Evolutionary conservation across 768 basidiomycete species (phyloP), one percentile per base, ranked within the genome.

Genomic region (Botryobasidium botryosum): DNA sequence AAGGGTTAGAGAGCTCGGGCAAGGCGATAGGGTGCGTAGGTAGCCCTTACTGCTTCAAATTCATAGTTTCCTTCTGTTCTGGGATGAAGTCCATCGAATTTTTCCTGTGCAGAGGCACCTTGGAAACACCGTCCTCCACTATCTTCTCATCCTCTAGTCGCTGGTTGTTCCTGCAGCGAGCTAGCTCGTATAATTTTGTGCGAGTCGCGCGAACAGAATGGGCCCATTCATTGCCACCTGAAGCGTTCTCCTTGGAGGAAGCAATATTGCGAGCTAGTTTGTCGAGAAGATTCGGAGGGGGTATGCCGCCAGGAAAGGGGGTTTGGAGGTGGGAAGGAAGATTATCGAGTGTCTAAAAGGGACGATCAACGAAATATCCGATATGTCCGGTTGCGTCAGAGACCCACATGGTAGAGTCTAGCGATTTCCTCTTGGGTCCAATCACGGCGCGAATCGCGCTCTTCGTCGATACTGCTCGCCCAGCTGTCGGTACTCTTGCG

Each of bases 271-370:
- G 74, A 8, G 85, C 81, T 51, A 88, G 76, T 64, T 82, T 84
- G 60, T 88, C 83, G 48, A 88, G 74, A 18, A 87, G 71, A 58
- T 87, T 87, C 12, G 80, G 75, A 26, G 84, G 84, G 1, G 85
- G 85, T 17, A 87, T 72, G 36, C 76, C 69, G 25, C 85, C 84
- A 51, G 79, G 77, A 68, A 84, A 87, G 44, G 84, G 85, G 13
- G 85, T 87, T 58, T 83, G 67, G n/a, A 88, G 71, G 53, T 86
- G 81, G 5, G 77, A 65, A 7, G 84, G 84, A 48, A 86, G 73
- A 35, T 78, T 77, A 56, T 88, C 85, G 7, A 88, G 69, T 13
- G 85, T 84, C 84, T 83, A 25, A 12, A 33, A 26, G 36, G 20
- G 37, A 39, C 12, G 37, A 39, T 20, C 12, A 39, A 12, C 12